A percentile compares a stretch with the other conserved stretches of the same genome.
Conservation (phyloP, 2,329 filamentous ascomycete species). For the Ophiocordyceps sinensis region DNA sequence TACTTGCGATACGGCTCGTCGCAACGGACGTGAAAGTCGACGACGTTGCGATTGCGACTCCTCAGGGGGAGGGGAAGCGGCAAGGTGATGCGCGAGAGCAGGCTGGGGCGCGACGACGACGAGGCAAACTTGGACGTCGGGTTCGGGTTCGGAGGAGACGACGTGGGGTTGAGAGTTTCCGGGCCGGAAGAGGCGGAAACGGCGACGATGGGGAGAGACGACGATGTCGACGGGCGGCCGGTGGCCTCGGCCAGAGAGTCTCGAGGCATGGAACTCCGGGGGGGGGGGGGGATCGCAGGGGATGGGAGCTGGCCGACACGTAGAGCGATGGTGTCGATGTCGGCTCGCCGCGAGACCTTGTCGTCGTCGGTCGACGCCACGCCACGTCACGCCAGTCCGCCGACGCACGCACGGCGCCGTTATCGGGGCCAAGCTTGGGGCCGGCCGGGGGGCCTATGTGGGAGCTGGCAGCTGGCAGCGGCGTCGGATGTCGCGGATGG, state of each 20-base stretch:
- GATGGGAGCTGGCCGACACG: neutral
- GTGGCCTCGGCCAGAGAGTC: constrained; percentile 6
- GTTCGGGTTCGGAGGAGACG: too few relatives aligned
- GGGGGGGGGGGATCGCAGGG: too few relatives aligned
- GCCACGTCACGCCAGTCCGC: neutral
- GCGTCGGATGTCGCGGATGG: constrained; percentile 1
- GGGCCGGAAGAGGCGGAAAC: constrained; percentile 16
- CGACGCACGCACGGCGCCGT: neutral
- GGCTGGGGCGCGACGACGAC: constrained; percentile 14
- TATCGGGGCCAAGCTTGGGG: neutral
- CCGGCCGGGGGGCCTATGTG: too few relatives aligned
- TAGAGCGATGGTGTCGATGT: neutral
- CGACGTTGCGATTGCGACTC: constrained; percentile 46
- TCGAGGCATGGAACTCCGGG: constrained; percentile 9
- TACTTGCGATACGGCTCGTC: constrained; percentile 69
- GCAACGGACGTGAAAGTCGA: constrained; percentile 65
- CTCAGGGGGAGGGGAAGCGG: constrained; percentile 35
- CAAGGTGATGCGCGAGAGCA: constrained; percentile 38
- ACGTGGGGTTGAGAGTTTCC: constrained; percentile 6
- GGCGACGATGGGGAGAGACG: constrained; percentile 9
- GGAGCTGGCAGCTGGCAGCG: neutral
- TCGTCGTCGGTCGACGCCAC: neutral
- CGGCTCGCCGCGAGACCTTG: neutral
- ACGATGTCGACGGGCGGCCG: constrained; percentile 8
- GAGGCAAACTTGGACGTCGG: constrained; percentile 1